Percentiles rank a stretch among this genome's conserved stretches.
phyloP scores from a whole-genome alignment of 768 basidiomycete species.

The Leccinum obscurum region DNA sequence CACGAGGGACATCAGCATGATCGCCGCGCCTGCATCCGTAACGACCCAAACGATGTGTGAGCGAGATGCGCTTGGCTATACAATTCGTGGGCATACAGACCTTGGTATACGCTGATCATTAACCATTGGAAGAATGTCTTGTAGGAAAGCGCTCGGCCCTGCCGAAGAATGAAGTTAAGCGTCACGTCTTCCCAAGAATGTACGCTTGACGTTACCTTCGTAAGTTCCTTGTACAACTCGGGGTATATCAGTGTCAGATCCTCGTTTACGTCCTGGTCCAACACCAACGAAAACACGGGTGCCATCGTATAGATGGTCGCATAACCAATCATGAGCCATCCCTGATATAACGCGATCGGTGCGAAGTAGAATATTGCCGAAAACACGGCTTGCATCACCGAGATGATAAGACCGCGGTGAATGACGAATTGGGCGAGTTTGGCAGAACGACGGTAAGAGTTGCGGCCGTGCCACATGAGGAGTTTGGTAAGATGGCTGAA shows the following conservation, averaged over 20 bases:
- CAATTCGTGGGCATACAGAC: slow-evolving; percentile 38
- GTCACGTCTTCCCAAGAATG: neutral
- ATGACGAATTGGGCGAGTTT: slow-evolving; percentile 99
- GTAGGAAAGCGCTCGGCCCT: slow-evolving; percentile 93
- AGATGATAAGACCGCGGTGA: slow-evolving; percentile 95
- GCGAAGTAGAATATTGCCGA: slow-evolving; percentile 92
- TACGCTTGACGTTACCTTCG: slow-evolving; percentile 59
- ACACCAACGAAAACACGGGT: slow-evolving; percentile 94
- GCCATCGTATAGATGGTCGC: slow-evolving; percentile 98
- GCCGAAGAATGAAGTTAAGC: neutral
- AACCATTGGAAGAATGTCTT: slow-evolving; percentile 99
- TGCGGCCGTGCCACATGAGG: slow-evolving; percentile 97
- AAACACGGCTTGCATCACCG: slow-evolving; percentile 97
- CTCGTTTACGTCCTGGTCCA: slow-evolving; percentile 95
- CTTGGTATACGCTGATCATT: slow-evolving; percentile 98
- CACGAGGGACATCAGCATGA: slow-evolving; percentile 97
- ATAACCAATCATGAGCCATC: slow-evolving; percentile 97
- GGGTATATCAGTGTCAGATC: slow-evolving; percentile 95
- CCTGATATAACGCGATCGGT: slow-evolving; percentile 96
- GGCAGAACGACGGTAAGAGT: slow-evolving; percentile 96
- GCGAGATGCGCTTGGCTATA: neutral
- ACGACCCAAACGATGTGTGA: neutral
- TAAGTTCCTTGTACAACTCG: slow-evolving; percentile 96
- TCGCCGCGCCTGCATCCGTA: slow-evolving; percentile 72
- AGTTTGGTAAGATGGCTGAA: slow-evolving; percentile 96